These are phyloP conservation scores for Elymus sibiricus DNA, from an alignment of 176 grass and related monocot genomes.

Conservation along the genomic window DNA sequence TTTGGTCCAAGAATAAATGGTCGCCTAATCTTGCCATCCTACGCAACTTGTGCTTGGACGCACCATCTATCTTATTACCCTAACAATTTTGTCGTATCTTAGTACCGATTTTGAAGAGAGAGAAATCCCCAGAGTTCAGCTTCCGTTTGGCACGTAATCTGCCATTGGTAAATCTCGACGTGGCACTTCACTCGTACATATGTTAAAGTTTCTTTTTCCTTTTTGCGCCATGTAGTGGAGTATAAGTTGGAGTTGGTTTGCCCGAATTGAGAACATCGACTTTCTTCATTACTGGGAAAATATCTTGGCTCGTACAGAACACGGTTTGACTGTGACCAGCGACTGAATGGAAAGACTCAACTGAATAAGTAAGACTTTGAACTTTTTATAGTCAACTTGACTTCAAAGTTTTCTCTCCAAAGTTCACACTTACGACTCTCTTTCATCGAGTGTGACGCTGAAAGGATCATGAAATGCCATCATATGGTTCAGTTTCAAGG, in stretches of 20 bases:
- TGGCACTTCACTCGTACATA: too few relatives aligned
- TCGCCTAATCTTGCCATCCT: too few relatives aligned
- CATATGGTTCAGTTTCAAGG: background rate
- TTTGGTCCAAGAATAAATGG: too few relatives aligned
- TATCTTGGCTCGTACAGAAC: background rate
- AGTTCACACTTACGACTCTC: background rate
- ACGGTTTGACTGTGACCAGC: background rate
- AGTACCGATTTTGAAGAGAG: too few relatives aligned
- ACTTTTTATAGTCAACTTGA: background rate
- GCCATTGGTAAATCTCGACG: too few relatives aligned
- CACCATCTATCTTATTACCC: too few relatives aligned
- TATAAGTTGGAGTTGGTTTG: background rate
- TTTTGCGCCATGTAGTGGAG: too few relatives aligned
- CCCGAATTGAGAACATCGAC: background rate
- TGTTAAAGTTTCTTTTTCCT: too few relatives aligned
- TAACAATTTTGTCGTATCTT: too few relatives aligned
- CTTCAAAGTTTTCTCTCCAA: background rate
- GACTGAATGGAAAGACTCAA: background rate
- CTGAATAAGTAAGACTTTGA: background rate
- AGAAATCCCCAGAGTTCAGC: too few relatives aligned
- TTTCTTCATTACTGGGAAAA: background rate
- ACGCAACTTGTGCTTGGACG: too few relatives aligned
- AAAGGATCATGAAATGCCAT: background rate
- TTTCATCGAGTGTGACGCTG: background rate
- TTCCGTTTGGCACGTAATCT: too few relatives aligned